Evolutionary conservation across 768 basidiomycete species (phyloP).

Genomic region (Lentinula aciculospora): DNA sequence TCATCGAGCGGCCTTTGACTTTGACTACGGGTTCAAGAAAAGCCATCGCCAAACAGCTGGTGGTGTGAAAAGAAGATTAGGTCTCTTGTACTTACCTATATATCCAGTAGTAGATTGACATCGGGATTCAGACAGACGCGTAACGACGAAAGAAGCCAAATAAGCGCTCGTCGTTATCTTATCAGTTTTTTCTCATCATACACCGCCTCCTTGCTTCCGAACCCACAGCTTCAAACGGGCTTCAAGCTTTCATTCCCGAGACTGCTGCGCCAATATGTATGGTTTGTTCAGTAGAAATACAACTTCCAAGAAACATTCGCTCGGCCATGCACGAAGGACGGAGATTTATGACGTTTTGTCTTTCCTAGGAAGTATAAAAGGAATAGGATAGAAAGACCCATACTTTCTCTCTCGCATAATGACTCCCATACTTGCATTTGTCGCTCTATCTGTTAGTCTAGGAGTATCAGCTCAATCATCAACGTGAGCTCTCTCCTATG

Average conservation of each 20-base stretch:
- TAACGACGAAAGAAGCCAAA: background rate
- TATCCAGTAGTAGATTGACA: background rate
- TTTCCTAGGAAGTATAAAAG: background rate
- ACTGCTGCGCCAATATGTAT: background rate
- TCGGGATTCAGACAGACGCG: background rate
- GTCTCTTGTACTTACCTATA: background rate
- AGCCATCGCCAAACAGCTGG: background rate
- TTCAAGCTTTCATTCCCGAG: background rate
- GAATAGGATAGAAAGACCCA: background rate
- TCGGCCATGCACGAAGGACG: background rate
- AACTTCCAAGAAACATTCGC: background rate
- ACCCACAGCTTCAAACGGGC: background rate
- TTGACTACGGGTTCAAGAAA: background rate
- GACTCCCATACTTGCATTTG: slow-evolving; percentile 21
- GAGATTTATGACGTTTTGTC: background rate
- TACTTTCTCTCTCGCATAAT: slow-evolving; percentile 9
- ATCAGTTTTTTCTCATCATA: too few species aligned
- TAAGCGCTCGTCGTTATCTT: too few species aligned
- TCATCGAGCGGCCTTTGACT: background rate
- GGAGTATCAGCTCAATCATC: slow-evolving; percentile 35
- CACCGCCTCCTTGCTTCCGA: too few species aligned
- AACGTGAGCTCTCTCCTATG: slow-evolving; percentile 17
- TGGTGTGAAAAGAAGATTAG: background rate
- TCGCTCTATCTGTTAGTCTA: slow-evolving; percentile 21
- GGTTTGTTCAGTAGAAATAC: background rate